These are phyloP conservation scores for Gnomoniopsis sp. DNA, from an alignment of 2,329 filamentous ascomycete species.

Conservation along the genomic window DNA sequence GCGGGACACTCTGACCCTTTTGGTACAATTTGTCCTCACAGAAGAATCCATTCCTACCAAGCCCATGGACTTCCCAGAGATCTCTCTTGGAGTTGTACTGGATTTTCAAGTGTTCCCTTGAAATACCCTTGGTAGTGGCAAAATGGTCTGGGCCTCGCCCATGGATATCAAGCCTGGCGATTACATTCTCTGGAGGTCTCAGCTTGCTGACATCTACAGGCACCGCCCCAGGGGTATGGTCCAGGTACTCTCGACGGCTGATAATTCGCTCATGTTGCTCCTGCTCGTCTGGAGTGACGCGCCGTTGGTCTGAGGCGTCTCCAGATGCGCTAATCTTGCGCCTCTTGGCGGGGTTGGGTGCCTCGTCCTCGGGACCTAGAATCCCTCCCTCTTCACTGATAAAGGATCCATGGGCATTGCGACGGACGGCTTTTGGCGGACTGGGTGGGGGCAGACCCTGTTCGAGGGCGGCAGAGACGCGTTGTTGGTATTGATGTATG, in stretches of 20 bases:
- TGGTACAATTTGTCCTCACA: conserved; percentile 56
- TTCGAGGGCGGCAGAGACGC: conserved; percentile 43
- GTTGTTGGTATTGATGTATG: conserved; percentile 41
- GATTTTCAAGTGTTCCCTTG: conserved; percentile 70
- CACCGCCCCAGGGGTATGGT: conserved; percentile 56
- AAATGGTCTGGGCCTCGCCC: conserved; percentile 61
- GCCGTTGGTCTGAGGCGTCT: conserved; percentile 8
- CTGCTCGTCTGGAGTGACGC: conserved; percentile 10
- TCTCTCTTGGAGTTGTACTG: conserved; percentile 61
- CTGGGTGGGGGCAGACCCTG: conserved; percentile 49
- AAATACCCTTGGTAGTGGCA: conserved; percentile 67
- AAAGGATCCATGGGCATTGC: conserved; percentile 58
- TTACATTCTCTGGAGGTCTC: conserved; percentile 57
- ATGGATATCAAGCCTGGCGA: conserved; percentile 69
- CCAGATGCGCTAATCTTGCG: conserved; percentile 41
- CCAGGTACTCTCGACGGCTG: conserved; percentile 57
- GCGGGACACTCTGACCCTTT: conserved; percentile 50
- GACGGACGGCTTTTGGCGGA: conserved; percentile 44
- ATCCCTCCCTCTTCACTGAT: conserved; percentile 69
- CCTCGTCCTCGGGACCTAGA: conserved; percentile 54
- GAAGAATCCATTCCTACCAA: conserved; percentile 67
- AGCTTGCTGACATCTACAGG: conserved; percentile 58
- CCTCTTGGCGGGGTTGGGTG: conserved; percentile 40
- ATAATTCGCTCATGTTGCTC: conserved; percentile 32
- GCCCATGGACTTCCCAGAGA: conserved; percentile 61